Evolutionary conservation across 73 alveolate species (phyloP).

Genomic region (Tetrahymena borealis): DNA sequence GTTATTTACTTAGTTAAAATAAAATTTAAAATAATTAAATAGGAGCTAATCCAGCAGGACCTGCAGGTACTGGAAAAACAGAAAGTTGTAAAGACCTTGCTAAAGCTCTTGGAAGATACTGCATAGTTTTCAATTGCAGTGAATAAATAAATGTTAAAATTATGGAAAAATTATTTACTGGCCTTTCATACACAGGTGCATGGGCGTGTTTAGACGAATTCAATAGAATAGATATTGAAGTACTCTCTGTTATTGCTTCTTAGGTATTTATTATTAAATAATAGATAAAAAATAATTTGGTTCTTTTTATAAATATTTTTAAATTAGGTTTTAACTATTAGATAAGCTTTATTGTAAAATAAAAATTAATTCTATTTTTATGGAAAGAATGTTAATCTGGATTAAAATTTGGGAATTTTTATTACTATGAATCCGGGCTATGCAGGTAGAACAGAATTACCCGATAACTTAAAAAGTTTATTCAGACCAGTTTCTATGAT

Average conservation of each 20-base stretch:
- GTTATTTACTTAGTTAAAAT: not conserved
- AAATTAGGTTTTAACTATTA: constrained; percentile 1
- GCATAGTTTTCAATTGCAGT: constrained; percentile 93
- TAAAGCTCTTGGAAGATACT: constrained; percentile 91
- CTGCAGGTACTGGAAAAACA: constrained; percentile 97
- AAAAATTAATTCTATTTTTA: constrained; percentile 46
- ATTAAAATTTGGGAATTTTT: constrained; percentile 56
- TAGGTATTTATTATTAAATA: constrained; percentile 67
- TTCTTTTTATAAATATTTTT: not conserved
- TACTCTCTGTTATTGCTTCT: constrained; percentile 91
- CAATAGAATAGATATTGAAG: constrained; percentile 93
- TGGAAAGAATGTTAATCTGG: constrained; percentile 57
- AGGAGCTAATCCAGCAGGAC: constrained; percentile 97
- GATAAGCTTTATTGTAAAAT: constrained; percentile 18
- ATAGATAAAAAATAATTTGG: constrained; percentile 7
- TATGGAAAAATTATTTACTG: constrained; percentile 84
- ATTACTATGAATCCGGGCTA: constrained; percentile 73
- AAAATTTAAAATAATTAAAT: not conserved
- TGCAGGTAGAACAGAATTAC: constrained; percentile 72
- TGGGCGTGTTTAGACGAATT: constrained; percentile 99
- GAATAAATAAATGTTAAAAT: constrained; percentile 92
- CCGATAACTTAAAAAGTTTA: constrained; percentile 66
- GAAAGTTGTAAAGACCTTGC: constrained; percentile 95
- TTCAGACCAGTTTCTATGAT: constrained; percentile 68
- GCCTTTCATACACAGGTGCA: constrained; percentile 73